Conservation (phyloP, 768 basidiomycete species). For the Hydnomerulius pinastri region DNA sequence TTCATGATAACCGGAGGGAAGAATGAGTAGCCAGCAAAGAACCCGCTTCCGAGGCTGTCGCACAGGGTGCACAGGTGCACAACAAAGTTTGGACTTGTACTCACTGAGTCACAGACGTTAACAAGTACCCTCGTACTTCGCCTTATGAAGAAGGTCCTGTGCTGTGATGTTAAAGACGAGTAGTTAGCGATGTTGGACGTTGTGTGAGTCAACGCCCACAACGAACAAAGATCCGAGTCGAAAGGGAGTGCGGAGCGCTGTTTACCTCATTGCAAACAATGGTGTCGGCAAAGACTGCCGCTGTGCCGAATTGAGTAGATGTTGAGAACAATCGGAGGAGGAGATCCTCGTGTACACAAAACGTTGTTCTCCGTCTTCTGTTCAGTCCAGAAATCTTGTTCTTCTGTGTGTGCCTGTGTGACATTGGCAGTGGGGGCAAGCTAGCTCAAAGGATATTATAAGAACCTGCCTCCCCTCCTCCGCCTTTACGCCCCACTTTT, state of each 20-base stretch:
- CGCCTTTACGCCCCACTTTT: slow-evolving; percentile 1
- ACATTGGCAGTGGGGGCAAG: neutral
- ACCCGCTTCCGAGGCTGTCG: neutral
- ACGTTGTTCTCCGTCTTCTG: slow-evolving; percentile 4
- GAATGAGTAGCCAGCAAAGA: neutral
- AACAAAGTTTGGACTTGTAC: neutral
- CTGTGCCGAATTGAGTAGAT: neutral
- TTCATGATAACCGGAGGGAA: neutral
- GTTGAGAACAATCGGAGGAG: neutral
- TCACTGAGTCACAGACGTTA: too few species aligned
- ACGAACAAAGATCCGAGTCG: neutral
- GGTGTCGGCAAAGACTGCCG: neutral
- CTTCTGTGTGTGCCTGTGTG: neutral
- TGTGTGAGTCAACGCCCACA: neutral
- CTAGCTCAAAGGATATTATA: slow-evolving; percentile 6
- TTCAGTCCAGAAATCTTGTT: neutral
- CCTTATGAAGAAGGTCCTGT: neutral
- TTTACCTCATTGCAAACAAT: neutral
- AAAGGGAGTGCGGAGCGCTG: neutral
- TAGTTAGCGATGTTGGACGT: neutral
- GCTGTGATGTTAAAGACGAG: neutral
- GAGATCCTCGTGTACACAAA: slow-evolving; percentile 9
- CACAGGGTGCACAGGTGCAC: neutral
- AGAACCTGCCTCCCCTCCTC: neutral
- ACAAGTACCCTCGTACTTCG: neutral